Conservation (phyloP, 331 rosid species). For the Quercus lobata region DNA sequence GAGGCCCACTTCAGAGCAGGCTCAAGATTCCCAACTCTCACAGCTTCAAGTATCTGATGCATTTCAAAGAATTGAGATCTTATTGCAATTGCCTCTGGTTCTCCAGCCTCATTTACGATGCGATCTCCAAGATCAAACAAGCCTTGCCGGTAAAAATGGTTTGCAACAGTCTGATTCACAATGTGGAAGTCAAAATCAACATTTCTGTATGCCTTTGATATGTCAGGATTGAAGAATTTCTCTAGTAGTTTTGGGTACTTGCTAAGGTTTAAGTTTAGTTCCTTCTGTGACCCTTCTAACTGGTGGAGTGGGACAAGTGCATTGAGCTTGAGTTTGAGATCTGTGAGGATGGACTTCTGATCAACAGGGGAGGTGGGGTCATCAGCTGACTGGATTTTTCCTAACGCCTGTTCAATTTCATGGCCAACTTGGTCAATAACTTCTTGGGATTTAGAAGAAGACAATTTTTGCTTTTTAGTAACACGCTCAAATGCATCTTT, state of each 20-base stretch:
- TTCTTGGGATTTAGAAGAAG: slow-evolving; percentile 71
- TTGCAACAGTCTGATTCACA: slow-evolving; percentile 62
- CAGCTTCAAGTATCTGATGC: slow-evolving; percentile 68
- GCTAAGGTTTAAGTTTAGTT: slow-evolving; percentile 46
- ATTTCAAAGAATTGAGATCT: slow-evolving; percentile 62
- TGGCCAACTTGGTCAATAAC: slow-evolving; percentile 61
- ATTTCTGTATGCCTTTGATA: slow-evolving; percentile 81
- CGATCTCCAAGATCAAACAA: slow-evolving; percentile 74
- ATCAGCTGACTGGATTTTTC: slow-evolving; percentile 45
- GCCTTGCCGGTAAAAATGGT: slow-evolving; percentile 71
- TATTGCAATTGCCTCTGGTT: slow-evolving; percentile 39
- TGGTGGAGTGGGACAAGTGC: slow-evolving; percentile 50
- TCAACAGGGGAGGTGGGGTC: slow-evolving; percentile 39
- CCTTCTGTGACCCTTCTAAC: slow-evolving; percentile 72
- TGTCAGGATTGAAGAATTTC: slow-evolving; percentile 56
- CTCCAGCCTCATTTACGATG: slow-evolving; percentile 66
- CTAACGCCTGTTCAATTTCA: slow-evolving; percentile 64
- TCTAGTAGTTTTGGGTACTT: slow-evolving; percentile 67
- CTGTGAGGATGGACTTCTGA: slow-evolving; percentile 50
- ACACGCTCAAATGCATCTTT: slow-evolving; percentile 90
- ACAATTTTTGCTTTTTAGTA: slow-evolving; percentile 83
- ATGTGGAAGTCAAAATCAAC: slow-evolving; percentile 66
- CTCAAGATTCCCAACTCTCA: slow-evolving; percentile 58
- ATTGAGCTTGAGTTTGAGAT: slow-evolving; percentile 56
- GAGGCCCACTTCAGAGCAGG: slow-evolving; percentile 81